phyloP scores from a whole-genome alignment of 352 stramenopile species.

The Phytophthora brassicae region DNA sequence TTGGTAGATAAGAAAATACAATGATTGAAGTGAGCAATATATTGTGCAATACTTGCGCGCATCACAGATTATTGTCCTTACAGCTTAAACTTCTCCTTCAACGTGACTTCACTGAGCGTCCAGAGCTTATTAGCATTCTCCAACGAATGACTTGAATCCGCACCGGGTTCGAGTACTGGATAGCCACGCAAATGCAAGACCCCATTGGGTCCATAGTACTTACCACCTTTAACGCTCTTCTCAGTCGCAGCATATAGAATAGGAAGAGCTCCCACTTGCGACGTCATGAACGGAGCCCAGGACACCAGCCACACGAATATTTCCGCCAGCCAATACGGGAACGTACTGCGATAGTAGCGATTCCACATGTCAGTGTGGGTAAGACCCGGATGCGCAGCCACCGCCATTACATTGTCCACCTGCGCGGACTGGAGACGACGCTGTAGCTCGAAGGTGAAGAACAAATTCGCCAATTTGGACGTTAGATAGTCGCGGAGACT shows the following conservation, averaged over 20 bases:
- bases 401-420: conserved; percentile 44
- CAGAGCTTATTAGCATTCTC: conserved; percentile 44
- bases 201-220: conserved; percentile 58
- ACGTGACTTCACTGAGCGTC: conserved; percentile 49
- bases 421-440: conserved; percentile 36
- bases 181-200: conserved; percentile 47
- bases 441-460: conserved; percentile 69
- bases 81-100: conserved; percentile 37
- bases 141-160: conserved; percentile 37
- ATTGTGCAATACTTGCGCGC: conserved; percentile 21
- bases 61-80: conserved; percentile 14
- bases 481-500: conserved; percentile 48
- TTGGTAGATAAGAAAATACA: no score
- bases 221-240: conserved; percentile 39
- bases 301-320: conserved; percentile 43
- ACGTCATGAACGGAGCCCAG: conserved; percentile 46
- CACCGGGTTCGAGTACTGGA: conserved; percentile 41
- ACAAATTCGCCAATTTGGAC: conserved; percentile 60
- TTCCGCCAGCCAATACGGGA: conserved; percentile 36
- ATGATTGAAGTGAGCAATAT: no score
- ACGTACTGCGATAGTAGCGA: conserved; percentile 41
- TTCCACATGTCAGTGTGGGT: conserved; percentile 57
- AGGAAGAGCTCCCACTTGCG: conserved; percentile 45
- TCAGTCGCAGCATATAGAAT: conserved; percentile 57
- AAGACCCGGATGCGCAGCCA: conserved; percentile 54